phyloP scores from a whole-genome alignment of 495 filamentous ascomycete genomes.

The Pyrenula massariospora region DNA sequence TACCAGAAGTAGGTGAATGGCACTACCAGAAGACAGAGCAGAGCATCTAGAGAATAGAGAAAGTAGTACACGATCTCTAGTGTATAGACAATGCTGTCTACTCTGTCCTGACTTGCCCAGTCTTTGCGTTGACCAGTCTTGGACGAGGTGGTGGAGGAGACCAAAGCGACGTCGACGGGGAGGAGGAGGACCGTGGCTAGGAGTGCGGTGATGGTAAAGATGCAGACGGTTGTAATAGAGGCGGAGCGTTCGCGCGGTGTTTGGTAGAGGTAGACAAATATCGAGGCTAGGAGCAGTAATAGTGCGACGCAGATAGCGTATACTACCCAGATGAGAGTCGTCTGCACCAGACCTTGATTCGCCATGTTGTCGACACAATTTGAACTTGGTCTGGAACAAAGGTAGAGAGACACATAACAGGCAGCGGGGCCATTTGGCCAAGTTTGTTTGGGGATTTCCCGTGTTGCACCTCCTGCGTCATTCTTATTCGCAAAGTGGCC shows the following conservation, averaged over 20 bases:
- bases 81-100: constrained; percentile 64
- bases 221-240: constrained; percentile 68
- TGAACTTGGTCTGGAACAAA: too few relatives aligned
- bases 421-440: too few relatives aligned
- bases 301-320: constrained; percentile 70
- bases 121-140: constrained; percentile 76
- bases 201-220: constrained; percentile 73
- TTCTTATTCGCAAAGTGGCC: background rate
- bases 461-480: background rate
- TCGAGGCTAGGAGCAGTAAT: constrained; percentile 55
- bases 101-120: constrained; percentile 74
- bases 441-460: background rate
- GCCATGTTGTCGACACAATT: constrained; percentile 43
- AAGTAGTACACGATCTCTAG: constrained; percentile 86
- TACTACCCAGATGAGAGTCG: constrained; percentile 82
- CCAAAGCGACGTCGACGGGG: constrained; percentile 89
- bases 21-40: constrained; percentile 81
- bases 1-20: constrained; percentile 98
- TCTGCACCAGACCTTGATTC: constrained; percentile 49
- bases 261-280: constrained; percentile 83
- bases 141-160: constrained; percentile 74
- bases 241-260: constrained; percentile 73
- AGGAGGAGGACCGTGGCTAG: constrained; percentile 87
- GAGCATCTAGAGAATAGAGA: constrained; percentile 81
- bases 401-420: too few relatives aligned